Evolutionary conservation across 108 stramenopile genomes (phyloP), one percentile per base, ranked within the genome.

Genomic region (Thalassiosira profunda): DNA sequence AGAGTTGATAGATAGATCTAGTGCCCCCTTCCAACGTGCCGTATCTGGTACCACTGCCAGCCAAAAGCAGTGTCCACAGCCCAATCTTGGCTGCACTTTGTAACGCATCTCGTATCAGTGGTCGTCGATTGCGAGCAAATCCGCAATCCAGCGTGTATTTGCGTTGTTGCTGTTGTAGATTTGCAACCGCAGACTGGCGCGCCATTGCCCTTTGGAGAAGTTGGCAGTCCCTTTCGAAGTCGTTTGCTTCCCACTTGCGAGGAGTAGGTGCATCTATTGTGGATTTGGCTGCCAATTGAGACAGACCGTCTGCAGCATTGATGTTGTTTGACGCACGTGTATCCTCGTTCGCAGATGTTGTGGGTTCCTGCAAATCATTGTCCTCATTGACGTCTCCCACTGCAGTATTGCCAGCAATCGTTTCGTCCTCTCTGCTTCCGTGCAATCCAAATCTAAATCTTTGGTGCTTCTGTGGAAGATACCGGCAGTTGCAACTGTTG

Each of bases 61-160:
- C 52, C n/a, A 78, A 46, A 28, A 78, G 60, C 15, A 58, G 3
- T 25, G 55, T 59, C 63, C 63, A 65, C 26, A 7, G 63, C 21
- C 63, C 34, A 42, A 70, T 49, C 30, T 36, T 58, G 33, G 38
- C n/a, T n/a, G 51, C 38, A 29, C 18, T 41, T 25, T 14, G 45
- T 9, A 78, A 1, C 24, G 43, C 10, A 66, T 78, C 76, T 29
- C 30, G 41, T 11, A 78, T 7, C 23, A 78, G 35, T 42, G 76
- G 76, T 11, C 69, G 69, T 46, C 63, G 63, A 61, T 73, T 73
- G 15, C 44, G 54, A 28, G 63, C 59, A 26, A 78, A 78, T 36
- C 69, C 76, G 46, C 70, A 49, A 53, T 78, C 76, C 37, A 78
- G 52, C 2, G 62, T 64, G 62, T 78, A 54, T 35, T 64, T 42